Base-by-base conservation (phyloP, 768 basidiomycete species). In the Coprinellus aureogranulatus region DNA sequence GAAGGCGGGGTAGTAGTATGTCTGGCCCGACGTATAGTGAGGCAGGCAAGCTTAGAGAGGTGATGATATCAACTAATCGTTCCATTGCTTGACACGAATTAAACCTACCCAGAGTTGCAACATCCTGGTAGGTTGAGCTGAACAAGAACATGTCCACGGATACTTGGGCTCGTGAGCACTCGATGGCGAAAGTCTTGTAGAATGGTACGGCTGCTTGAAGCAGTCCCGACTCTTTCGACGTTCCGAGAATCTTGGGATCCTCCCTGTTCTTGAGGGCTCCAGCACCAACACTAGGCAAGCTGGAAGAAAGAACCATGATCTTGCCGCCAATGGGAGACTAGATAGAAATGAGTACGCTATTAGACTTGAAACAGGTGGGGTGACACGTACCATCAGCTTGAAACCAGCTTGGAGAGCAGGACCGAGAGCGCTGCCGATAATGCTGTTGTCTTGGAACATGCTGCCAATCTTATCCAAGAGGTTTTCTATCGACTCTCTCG, bases 121-220 rank as follows among this genome's bases (percentile, higher is more conserved):
- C 93, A 73, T 98, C 97, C 64, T 95, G 94, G 69, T 98, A 99
- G 20, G 81, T 79, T 8, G 93, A 81, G 62, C 92, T 92, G 78
- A 98, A 98, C 57, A 99, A 79, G 87, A 98, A 98, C 96, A 99
- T 98, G 70, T 98, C 96, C 58, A 98, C 96, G 0, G 94, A 93
- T 45, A 99, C 92, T 72, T 98, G 97, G 4, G 92, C 88, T 57
- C 95, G 86, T 12, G 96, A 98, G 69, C 96, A 98, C 64, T 98
- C 97, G 66, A 98, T 99, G 18, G 97, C 94, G 63, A 98, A 98
- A 0, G 92, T 93, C 79, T 99, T 99, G 81, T 98, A 98, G 78
- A 96, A 99, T 3, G 89, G 84, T 18, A 89, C 90, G 0, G 91
- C 94, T n/a, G 97, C 83, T 78, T 95, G 94, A 31, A 99, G 82